phyloP scores from a whole-genome alignment of 805 yeast species.

The Wickerhamomyces bovis region DNA sequence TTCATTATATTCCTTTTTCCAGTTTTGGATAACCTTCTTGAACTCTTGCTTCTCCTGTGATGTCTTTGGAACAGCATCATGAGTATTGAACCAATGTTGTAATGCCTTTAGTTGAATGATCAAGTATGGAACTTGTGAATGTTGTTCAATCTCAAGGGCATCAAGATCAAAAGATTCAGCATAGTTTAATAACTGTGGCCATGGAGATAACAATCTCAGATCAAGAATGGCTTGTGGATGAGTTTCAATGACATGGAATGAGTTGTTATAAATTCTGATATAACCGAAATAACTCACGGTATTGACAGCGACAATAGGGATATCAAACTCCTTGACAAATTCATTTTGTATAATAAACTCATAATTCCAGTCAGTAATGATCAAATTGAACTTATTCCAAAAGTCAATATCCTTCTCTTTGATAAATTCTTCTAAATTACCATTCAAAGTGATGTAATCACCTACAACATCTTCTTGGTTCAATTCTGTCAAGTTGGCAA shows the following conservation, averaged over 20 bases:
- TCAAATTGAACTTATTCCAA: constrained; percentile 47
- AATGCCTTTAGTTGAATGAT: constrained; percentile 53
- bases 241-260: constrained; percentile 63
- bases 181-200: constrained; percentile 57
- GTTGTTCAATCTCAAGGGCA: constrained; percentile 31
- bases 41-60: constrained; percentile 37
- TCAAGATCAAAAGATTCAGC: constrained; percentile 46
- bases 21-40: constrained; percentile 29
- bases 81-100: constrained; percentile 31
- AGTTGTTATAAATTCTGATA: constrained; percentile 48
- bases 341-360: constrained; percentile 23
- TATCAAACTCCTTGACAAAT: constrained; percentile 29
- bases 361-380: constrained; percentile 37
- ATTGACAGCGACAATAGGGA: constrained; percentile 50
- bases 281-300: constrained; percentile 64
- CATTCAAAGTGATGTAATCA: constrained; percentile 10
- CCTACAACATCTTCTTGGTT: constrained; percentile 36
- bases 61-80: constrained; percentile 28
- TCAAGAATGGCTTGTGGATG: constrained; percentile 63
- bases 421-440: constrained; percentile 11
- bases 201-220: constrained; percentile 60
- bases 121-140: constrained; percentile 66
- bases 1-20: constrained; percentile 33
- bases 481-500: constrained; percentile 42
- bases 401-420: constrained; percentile 3